phyloP scores from a whole-genome alignment of 176 grass and related monocot genomes.

The barley (Hordeum vulgare) region MorexV3_pseudomolecules_assembly NC_058522.1:524804597-524805096 shows the following conservation, averaged over 20 bases:
- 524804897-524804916: slow-evolving; percentile 20
- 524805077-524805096: slow-evolving; percentile 61
- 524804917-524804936: slow-evolving; percentile 11
- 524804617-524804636: slow-evolving; percentile 52
- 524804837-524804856: slow-evolving; percentile 96
- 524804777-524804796: slow-evolving; percentile 5
- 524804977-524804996: neutral
- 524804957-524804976: slow-evolving; percentile 10
- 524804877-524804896: slow-evolving; percentile 99
- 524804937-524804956: neutral
- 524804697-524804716: slow-evolving; percentile 53
- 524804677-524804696: slow-evolving; percentile 36
- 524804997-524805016: slow-evolving; percentile 35
- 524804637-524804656: slow-evolving; percentile 64
- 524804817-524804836: slow-evolving; percentile 58
- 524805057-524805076: slow-evolving; percentile 96
- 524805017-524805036: slow-evolving; percentile 96
- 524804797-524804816: slow-evolving; percentile 31
- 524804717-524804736: slow-evolving; percentile 86
- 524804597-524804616: slow-evolving; percentile 48
- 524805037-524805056: slow-evolving; percentile 96
- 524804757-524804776: neutral
- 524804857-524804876: slow-evolving; percentile 98
- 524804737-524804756: slow-evolving; percentile 80
- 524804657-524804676: slow-evolving; percentile 51